phyloP scores from a whole-genome alignment of 139 green algal species.

The Chlorella sp. region DNA sequence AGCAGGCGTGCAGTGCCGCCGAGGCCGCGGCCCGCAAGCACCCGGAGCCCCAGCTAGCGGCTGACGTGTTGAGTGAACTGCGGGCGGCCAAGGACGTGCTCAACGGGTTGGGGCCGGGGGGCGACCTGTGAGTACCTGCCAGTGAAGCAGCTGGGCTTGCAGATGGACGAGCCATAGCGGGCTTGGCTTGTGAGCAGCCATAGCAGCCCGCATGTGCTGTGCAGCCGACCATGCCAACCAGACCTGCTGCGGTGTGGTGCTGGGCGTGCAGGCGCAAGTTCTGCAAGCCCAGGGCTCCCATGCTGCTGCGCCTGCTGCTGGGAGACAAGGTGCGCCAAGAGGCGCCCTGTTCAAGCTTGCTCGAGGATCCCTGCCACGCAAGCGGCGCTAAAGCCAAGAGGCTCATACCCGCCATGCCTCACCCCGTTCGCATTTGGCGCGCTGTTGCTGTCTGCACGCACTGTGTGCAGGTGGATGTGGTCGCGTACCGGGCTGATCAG shows the following conservation, averaged over 20 bases:
- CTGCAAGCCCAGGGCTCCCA: slow-evolving; percentile 35
- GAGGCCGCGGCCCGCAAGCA: background rate
- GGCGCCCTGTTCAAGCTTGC: background rate
- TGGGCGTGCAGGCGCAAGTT: slow-evolving; percentile 47
- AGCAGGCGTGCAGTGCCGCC: background rate
- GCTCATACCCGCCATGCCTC: background rate
- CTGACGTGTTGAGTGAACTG: background rate
- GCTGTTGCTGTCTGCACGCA: background rate
- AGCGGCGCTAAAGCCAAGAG: background rate
- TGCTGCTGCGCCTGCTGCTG: slow-evolving; percentile 57
- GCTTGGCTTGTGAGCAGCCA: background rate
- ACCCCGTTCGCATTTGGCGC: background rate
- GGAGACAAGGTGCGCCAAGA: slow-evolving; percentile 11
- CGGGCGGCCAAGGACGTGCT: background rate
- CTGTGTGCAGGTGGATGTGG: slow-evolving; percentile 28
- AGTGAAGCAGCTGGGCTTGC: too few species aligned
- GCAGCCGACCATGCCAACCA: too few species aligned
- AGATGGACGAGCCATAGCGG: too few species aligned
- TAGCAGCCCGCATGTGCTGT: background rate
- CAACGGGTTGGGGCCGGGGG: background rate
- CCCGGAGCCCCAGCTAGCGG: background rate
- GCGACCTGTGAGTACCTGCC: background rate
- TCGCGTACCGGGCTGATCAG: slow-evolving; percentile 50
- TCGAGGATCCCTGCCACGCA: background rate
- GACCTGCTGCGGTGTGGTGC: too few species aligned